Percentiles rank a stretch among this genome's conserved stretches.
These are phyloP conservation scores for Pythium utonaiense DNA, from an alignment of 352 stramenopile species.

Conservation along the genomic window DNA sequence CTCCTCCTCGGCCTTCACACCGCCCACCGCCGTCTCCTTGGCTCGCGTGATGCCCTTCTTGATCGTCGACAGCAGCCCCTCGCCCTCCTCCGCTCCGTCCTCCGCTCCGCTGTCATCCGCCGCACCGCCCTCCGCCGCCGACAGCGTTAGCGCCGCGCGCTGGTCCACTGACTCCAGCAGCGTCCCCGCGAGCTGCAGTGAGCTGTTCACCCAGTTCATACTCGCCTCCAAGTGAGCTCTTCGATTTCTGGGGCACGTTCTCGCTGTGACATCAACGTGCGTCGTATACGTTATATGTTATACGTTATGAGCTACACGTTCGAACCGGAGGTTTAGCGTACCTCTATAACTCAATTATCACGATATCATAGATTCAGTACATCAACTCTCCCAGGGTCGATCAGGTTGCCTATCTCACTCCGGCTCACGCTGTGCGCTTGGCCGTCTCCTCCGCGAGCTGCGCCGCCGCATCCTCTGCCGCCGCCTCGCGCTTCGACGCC, in stretches of 20 bases:
- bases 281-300: slow-evolving; percentile 5
- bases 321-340: not conserved
- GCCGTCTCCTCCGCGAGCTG: not conserved
- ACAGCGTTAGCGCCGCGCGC: slow-evolving; percentile 72
- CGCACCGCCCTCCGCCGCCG: slow-evolving; percentile 23
- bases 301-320: not conserved
- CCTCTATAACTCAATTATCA: not conserved
- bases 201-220: slow-evolving; percentile 87
- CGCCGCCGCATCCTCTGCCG: not conserved
- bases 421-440: no score
- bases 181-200: slow-evolving; percentile 71
- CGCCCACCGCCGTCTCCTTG: slow-evolving; percentile 20
- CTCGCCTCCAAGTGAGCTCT: not conserved
- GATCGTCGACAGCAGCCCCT: slow-evolving; percentile 27
- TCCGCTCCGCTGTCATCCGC: slow-evolving; percentile 7
- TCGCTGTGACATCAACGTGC: not conserved
- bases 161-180: slow-evolving; percentile 86
- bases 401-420: not conserved
- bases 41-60: slow-evolving; percentile 28
- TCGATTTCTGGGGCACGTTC: no score
- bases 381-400: not conserved
- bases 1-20: slow-evolving; percentile 18
- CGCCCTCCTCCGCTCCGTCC: slow-evolving; percentile 24
- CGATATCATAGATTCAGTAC: no score
- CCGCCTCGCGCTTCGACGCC: slow-evolving; percentile 21